Evolutionary conservation across 352 stramenopile genomes (phyloP).

Genomic region (Pythium dissotocum): DNA sequence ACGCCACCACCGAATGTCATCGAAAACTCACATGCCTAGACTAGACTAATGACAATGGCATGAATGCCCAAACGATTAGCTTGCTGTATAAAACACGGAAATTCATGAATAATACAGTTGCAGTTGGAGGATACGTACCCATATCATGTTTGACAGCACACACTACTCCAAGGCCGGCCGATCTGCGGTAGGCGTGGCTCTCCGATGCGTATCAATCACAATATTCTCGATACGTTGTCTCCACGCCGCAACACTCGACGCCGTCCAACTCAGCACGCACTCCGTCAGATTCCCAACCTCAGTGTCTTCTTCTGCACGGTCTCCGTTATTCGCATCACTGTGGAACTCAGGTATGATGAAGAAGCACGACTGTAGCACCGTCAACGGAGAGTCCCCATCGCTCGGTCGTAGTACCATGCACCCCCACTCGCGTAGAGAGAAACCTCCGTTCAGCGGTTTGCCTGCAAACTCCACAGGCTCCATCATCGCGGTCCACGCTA

Average conservation of each 20-base stretch:
- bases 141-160: not conserved
- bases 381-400: not conserved
- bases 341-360: conserved; percentile 19
- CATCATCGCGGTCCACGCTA: conserved; percentile 43
- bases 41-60: no score
- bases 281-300: no score
- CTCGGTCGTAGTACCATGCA: conserved; percentile 30
- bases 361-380: conserved; percentile 10
- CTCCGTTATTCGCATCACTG: not conserved
- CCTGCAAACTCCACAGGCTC: conserved; percentile 39
- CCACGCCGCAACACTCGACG: no score
- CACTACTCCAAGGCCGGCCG: no score
- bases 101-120: not conserved
- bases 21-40: no score
- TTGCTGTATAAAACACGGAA: not conserved
- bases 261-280: no score
- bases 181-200: no score
- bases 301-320: not conserved
- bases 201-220: no score
- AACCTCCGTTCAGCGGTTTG: conserved; percentile 6
- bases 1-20: not conserved
- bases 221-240: no score
- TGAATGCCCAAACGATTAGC: no score
- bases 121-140: not conserved
- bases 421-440: conserved; percentile 11